Evolutionary conservation across 495 filamentous ascomycete species (phyloP).

Genomic region (Gamarada debralockiae): DNA sequence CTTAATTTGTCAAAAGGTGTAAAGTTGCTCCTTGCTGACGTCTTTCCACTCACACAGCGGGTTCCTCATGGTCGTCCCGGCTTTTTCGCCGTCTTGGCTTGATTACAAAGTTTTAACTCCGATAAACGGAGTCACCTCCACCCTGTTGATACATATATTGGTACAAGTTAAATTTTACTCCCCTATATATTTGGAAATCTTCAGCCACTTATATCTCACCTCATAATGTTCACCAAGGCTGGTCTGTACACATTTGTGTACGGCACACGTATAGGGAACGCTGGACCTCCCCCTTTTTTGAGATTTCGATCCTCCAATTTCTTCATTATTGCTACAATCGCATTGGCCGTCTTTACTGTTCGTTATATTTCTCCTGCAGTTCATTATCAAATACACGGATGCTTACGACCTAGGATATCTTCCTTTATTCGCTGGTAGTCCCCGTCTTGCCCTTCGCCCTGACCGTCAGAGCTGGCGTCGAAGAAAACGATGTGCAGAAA

Average conservation of each 20-base stretch:
- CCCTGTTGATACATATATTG: too few relatives aligned
- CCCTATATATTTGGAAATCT: too few relatives aligned
- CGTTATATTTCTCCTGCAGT: too few relatives aligned
- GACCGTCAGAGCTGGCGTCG: constrained; percentile 52
- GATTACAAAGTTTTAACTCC: too few relatives aligned
- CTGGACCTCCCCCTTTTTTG: constrained; percentile 11
- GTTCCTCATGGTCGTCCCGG: too few relatives aligned
- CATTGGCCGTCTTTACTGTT: constrained; percentile 38
- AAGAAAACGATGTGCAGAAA: constrained; percentile 53
- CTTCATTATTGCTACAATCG: constrained; percentile 25
- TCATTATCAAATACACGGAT: too few relatives aligned
- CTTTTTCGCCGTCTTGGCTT: too few relatives aligned
- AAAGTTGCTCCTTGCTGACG: too few relatives aligned
- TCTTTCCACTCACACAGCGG: too few relatives aligned
- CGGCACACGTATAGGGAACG: constrained; percentile 17
- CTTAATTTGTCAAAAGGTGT: too few relatives aligned
- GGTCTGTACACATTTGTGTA: constrained; percentile 16
- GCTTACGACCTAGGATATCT: constrained; percentile 51
- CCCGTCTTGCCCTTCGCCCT: constrained; percentile 84
- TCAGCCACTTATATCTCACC: not conserved
- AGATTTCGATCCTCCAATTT: constrained; percentile 20
- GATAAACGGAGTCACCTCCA: too few relatives aligned
- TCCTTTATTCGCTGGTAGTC: constrained; percentile 75
- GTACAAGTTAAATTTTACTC: too few relatives aligned
- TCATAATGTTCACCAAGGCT: constrained; percentile 14